Conservation (phyloP, 2,329 filamentous ascomycete genomes). For the Emmonsia crescens region DNA sequence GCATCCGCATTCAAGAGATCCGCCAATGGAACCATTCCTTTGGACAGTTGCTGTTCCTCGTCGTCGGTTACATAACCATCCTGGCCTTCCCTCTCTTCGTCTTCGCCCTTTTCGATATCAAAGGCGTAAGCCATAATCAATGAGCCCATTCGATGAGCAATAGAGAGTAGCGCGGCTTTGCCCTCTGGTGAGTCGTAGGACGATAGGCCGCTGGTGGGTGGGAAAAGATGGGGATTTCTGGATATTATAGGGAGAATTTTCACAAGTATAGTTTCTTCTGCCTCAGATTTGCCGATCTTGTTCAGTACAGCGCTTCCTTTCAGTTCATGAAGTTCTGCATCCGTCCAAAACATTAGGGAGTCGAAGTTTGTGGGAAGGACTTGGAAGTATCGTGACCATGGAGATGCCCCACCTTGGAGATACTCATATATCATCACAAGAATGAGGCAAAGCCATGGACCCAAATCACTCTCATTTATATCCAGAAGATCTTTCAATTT, state of each 20-base stretch:
- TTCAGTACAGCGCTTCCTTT: constrained; percentile 65
- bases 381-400: constrained; percentile 68
- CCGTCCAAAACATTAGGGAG: constrained; percentile 83
- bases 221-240: constrained; percentile 33
- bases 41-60: constrained; percentile 49
- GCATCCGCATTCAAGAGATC: constrained; percentile 85
- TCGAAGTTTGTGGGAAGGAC: constrained; percentile 64
- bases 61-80: constrained; percentile 48
- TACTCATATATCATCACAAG: constrained; percentile 71
- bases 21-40: constrained; percentile 85
- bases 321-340: constrained; percentile 57
- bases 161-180: constrained; percentile 39
- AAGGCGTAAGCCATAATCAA: constrained; percentile 91
- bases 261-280: constrained; percentile 57
- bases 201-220: constrained; percentile 27
- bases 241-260: constrained; percentile 44
- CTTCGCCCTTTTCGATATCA: constrained; percentile 54
- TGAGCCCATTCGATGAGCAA: constrained; percentile 72
- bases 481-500: constrained; percentile 50
- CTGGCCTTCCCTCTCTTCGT: constrained; percentile 47
- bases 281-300: constrained; percentile 64
- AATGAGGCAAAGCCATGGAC: constrained; percentile 52
- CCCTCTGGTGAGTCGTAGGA: constrained; percentile 31
- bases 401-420: constrained; percentile 47
- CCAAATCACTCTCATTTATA: constrained; percentile 40